Conservation (phyloP, 1,139 yeast species). For the Eremothecium gossypii region DNA sequence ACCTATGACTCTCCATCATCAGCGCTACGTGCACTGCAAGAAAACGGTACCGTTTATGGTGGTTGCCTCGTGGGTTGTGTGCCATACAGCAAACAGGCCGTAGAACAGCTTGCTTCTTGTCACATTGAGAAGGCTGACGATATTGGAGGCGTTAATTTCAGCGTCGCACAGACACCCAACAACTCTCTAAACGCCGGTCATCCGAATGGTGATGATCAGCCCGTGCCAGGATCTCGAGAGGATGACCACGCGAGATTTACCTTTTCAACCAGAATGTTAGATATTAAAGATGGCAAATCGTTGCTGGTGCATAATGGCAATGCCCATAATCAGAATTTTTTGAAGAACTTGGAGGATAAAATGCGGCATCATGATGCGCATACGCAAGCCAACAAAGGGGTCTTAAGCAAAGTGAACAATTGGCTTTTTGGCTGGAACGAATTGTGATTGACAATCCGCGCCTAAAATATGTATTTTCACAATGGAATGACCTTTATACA, state of each 20-base stretch:
- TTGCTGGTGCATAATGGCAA: constrained; percentile 25
- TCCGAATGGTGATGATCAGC: constrained; percentile 8
- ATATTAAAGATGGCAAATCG: constrained; percentile 26
- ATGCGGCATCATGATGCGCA: constrained; percentile 26
- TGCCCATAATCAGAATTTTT: constrained; percentile 27
- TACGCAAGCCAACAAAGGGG: constrained; percentile 15
- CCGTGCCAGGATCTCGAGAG: constrained; percentile 1
- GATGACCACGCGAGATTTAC: constrained; percentile 5
- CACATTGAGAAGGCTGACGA: constrained; percentile 45
- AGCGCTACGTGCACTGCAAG: constrained; percentile 76
- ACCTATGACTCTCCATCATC: constrained; percentile 70
- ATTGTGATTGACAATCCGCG: constrained; percentile 22
- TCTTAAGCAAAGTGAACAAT: constrained; percentile 29
- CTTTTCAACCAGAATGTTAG: constrained; percentile 16
- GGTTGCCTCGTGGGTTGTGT: constrained; percentile 73
- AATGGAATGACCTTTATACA: neutral
- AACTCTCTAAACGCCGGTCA: constrained; percentile 4
- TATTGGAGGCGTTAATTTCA: constrained; percentile 36
- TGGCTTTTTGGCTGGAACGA: constrained; percentile 53
- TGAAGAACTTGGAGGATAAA: constrained; percentile 28
- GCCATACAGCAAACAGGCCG: constrained; percentile 50
- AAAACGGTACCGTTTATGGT: constrained; percentile 64
- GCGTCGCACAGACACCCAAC: constrained; percentile 6
- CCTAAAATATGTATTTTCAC: neutral
- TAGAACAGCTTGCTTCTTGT: constrained; percentile 55